These are phyloP conservation scores for Pseudogymnoascus sp. DNA, from an alignment of 2,329 filamentous ascomycete species.

Conservation along the genomic window DNA sequence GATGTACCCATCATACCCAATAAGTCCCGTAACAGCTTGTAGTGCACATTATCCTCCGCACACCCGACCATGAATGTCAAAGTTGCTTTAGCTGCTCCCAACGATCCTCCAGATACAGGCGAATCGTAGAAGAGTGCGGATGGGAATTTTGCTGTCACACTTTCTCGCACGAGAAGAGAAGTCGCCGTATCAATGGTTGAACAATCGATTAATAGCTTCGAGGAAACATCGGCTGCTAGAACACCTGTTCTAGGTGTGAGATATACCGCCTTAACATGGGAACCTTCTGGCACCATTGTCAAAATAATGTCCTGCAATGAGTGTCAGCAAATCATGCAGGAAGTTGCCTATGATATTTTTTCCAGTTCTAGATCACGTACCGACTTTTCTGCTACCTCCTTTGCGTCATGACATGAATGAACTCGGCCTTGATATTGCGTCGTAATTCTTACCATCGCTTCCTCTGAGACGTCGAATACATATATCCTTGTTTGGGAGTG, in stretches of 20 bases:
- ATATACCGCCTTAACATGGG: conserved; percentile 63
- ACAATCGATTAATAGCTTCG: conserved; percentile 60
- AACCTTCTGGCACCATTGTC: conserved; percentile 62
- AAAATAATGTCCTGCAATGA: conserved; percentile 49
- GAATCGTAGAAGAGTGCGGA: conserved; percentile 31
- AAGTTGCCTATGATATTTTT: too few relatives aligned
- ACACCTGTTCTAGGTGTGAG: conserved; percentile 41
- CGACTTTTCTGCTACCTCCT: neutral
- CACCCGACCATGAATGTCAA: conserved; percentile 35
- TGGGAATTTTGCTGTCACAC: conserved; percentile 12
- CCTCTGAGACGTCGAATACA: too few relatives aligned
- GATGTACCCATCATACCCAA: conserved; percentile 46
- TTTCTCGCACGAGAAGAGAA: conserved; percentile 29
- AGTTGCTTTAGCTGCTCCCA: conserved; percentile 30
- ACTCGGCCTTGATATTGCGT: too few relatives aligned
- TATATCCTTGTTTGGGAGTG: conserved; percentile 27
- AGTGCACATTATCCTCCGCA: conserved; percentile 30
- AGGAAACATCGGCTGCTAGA: conserved; percentile 33
- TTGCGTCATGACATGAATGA: neutral
- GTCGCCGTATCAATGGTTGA: conserved; percentile 66
- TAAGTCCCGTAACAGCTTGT: conserved; percentile 37
- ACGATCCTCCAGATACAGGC: conserved; percentile 31
- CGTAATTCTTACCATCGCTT: too few relatives aligned
- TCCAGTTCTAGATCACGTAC: neutral
- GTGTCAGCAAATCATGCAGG: too few relatives aligned